Conservation (phyloP, 2,329 filamentous ascomycete species). For the Tolypocladium amazonense region DNA sequence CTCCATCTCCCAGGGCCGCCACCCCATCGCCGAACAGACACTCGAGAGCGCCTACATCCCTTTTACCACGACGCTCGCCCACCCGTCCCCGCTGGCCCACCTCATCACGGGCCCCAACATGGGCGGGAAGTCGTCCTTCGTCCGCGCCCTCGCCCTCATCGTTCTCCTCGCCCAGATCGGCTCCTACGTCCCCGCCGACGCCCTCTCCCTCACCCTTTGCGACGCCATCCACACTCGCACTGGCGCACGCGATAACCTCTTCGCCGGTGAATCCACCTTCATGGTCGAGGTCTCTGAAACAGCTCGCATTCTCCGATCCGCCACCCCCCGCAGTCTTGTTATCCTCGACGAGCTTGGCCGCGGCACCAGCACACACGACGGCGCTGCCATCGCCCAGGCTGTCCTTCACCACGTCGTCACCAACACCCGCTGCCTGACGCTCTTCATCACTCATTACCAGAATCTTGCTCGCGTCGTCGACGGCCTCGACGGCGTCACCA, state of each 20-base stretch:
- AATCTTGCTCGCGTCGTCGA: slow-evolving; percentile 61
- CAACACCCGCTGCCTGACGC: slow-evolving; percentile 63
- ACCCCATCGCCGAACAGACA: slow-evolving; percentile 92
- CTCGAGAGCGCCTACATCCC: slow-evolving; percentile 82
- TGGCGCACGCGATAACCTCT: slow-evolving; percentile 92
- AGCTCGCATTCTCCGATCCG: slow-evolving; percentile 78
- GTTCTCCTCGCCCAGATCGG: slow-evolving; percentile 91
- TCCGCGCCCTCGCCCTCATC: slow-evolving; percentile 83
- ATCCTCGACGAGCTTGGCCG: slow-evolving; percentile 92
- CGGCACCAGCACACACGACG: slow-evolving; percentile 90
- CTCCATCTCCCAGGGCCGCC: slow-evolving; percentile 54
- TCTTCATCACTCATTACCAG: slow-evolving; percentile 99
- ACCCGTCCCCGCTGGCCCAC: slow-evolving; percentile 57
- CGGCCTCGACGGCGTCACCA: slow-evolving; percentile 60
- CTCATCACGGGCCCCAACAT: slow-evolving; percentile 97
- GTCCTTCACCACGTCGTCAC: slow-evolving; percentile 78
- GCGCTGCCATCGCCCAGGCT: slow-evolving; percentile 87
- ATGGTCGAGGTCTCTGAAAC: slow-evolving; percentile 97
- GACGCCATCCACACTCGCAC: slow-evolving; percentile 94
- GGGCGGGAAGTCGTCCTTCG: slow-evolving; percentile 97
- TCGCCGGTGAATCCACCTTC: slow-evolving; percentile 90
- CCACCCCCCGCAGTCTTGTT: slow-evolving; percentile 73
- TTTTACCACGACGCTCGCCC: slow-evolving; percentile 68
- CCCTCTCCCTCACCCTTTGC: slow-evolving; percentile 65
- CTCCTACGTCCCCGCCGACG: slow-evolving; percentile 77